phyloP scores from a whole-genome alignment of 495 filamentous ascomycete species.

The Lasiosphaeria hispida region DNA sequence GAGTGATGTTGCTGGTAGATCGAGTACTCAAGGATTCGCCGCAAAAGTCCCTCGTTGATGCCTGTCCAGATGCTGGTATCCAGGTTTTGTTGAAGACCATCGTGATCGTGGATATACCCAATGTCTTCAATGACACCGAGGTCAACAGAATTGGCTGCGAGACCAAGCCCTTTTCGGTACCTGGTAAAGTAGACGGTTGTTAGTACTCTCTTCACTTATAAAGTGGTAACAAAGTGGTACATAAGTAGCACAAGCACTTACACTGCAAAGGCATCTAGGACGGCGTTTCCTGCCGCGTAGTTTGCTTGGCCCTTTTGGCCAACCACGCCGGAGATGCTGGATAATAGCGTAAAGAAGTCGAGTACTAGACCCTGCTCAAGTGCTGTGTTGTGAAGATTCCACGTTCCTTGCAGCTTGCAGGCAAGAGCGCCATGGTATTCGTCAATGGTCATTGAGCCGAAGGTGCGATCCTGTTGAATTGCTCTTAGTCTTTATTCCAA shows the following conservation, averaged over 20 bases:
- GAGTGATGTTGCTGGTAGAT: conserved; percentile 29
- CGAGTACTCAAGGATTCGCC: conserved; percentile 28
- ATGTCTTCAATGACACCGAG: conserved; percentile 26
- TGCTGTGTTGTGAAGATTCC: conserved; percentile 38
- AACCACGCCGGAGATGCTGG: conserved; percentile 38
- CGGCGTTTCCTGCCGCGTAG: conserved; percentile 60
- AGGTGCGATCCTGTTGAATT: conserved; percentile 29
- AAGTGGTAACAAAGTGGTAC: no score
- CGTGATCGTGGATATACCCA: conserved; percentile 23
- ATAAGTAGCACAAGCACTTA: no score
- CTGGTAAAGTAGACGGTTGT: neutral
- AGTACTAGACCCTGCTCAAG: conserved; percentile 30
- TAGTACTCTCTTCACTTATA: no score
- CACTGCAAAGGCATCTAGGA: conserved; percentile 45
- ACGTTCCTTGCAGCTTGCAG: conserved; percentile 42
- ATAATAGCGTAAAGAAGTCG: conserved; percentile 58
- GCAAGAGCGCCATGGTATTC: conserved; percentile 32
- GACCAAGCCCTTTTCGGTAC: conserved; percentile 23
- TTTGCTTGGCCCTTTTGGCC: conserved; percentile 56
- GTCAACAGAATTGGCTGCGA: conserved; percentile 19
- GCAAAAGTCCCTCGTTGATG: conserved; percentile 31
- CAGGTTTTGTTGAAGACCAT: conserved; percentile 9
- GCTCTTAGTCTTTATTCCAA: no score
- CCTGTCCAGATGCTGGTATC: conserved; percentile 21
- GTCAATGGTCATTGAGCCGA: conserved; percentile 34